Conservation (phyloP, 2,329 filamentous ascomycete genomes). For the Colletotrichum sp. region DNA sequence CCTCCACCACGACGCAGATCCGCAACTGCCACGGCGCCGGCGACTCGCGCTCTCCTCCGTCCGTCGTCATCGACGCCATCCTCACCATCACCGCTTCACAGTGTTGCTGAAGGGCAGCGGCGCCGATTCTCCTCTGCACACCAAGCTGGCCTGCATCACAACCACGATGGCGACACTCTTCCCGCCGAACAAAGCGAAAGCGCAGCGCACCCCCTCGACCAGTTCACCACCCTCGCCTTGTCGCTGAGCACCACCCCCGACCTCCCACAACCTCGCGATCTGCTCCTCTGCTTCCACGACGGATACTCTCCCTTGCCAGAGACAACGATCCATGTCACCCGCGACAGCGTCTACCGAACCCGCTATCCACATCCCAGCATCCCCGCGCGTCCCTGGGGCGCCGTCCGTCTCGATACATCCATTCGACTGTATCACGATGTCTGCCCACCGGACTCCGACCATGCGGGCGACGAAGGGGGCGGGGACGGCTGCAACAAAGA, state of each 20-base stretch:
- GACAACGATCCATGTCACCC: background rate
- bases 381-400: background rate
- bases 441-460: background rate
- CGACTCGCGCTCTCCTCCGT: background rate
- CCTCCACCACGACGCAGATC: background rate
- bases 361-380: background rate
- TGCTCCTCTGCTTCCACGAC: background rate
- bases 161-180: background rate
- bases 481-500: background rate
- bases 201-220: background rate
- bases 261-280: background rate
- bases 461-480: background rate
- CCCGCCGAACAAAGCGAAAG: background rate
- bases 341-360: background rate
- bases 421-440: background rate
- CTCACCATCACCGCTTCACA: background rate
- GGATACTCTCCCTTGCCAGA: background rate
- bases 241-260: background rate
- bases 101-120: background rate
- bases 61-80: background rate
- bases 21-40: background rate
- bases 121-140: background rate
- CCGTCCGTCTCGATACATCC: background rate
- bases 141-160: background rate
- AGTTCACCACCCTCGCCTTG: background rate